phyloP scores from a whole-genome alignment of 169 alveolate genomes.

The Plasmodium blacklocki region DNA sequence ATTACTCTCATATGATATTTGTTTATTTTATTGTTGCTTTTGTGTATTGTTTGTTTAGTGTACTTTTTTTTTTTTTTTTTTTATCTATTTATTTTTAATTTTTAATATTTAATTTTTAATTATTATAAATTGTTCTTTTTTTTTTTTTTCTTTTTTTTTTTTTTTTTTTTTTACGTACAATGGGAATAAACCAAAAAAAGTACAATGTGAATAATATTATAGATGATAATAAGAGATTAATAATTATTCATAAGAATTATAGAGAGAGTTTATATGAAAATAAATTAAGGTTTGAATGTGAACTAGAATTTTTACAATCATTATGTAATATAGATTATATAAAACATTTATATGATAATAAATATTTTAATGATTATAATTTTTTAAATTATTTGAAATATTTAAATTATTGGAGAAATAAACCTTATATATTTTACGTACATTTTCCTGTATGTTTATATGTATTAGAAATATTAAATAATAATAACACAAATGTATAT shows the following conservation, averaged over 20 bases:
- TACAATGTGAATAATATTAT: background rate
- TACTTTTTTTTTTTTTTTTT: too few relatives aligned
- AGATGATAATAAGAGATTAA: slow-evolving; percentile 50
- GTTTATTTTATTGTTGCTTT: too few relatives aligned
- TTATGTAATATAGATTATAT: slow-evolving; percentile 82
- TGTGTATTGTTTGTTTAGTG: too few relatives aligned
- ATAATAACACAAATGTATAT: slow-evolving; percentile 47
- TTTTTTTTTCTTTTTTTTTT: background rate
- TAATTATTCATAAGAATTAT: slow-evolving; percentile 50
- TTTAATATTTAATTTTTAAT: too few relatives aligned
- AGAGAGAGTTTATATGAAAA: slow-evolving; percentile 77
- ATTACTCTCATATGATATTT: too few relatives aligned
- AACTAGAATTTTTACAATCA: slow-evolving; percentile 86
- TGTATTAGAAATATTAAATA: slow-evolving; percentile 81
- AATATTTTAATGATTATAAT: slow-evolving; percentile 81
- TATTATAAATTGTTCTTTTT: too few relatives aligned
- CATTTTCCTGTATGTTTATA: slow-evolving; percentile 83
- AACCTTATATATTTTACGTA: slow-evolving; percentile 79
- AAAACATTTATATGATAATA: slow-evolving; percentile 76
- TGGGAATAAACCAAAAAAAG: slow-evolving; percentile 26
- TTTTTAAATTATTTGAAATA: slow-evolving; percentile 81
- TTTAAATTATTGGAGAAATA: slow-evolving; percentile 83
- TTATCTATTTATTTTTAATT: too few relatives aligned
- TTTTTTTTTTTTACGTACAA: slow-evolving; percentile 12
- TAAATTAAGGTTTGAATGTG: slow-evolving; percentile 82